Percentiles rank a stretch among this genome's conserved stretches.
Evolutionary conservation across 768 basidiomycete species (phyloP).

Genomic region (Phaeotremella fagi): DNA sequence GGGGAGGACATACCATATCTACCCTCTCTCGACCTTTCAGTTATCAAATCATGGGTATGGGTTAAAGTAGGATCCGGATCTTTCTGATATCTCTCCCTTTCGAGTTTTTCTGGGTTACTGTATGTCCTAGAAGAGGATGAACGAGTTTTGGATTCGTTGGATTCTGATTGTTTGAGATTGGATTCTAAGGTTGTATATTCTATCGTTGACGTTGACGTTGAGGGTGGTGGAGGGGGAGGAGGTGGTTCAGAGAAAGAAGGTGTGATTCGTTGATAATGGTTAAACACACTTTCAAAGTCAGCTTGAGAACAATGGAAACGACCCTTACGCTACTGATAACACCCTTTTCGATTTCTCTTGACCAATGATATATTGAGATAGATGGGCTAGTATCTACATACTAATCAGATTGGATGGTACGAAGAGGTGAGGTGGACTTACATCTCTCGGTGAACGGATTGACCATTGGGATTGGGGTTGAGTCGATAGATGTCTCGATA

Average conservation of each 20-base stretch:
- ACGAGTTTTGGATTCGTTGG: constrained; percentile 3
- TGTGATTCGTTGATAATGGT: constrained; percentile 75
- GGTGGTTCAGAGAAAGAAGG: constrained; percentile 47
- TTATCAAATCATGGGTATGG: constrained; percentile 35
- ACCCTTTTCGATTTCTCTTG: constrained; percentile 91
- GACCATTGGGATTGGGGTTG: constrained; percentile 9
- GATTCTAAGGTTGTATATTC: neutral
- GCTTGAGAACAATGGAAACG: neutral
- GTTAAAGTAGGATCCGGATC: constrained; percentile 35
- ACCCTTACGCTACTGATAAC: constrained; percentile 79
- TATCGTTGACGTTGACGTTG: neutral
- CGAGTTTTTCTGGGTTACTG: constrained; percentile 21
- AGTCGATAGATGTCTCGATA: neutral
- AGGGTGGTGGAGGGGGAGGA: constrained; percentile 1
- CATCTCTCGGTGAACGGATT: constrained; percentile 31
- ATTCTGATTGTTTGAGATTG: constrained; percentile 3
- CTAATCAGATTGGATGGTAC: neutral
- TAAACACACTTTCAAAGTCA: constrained; percentile 65
- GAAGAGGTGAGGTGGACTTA: constrained; percentile 3
- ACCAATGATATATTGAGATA: constrained; percentile 84
- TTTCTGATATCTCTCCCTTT: constrained; percentile 18
- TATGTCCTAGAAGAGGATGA: constrained; percentile 11
- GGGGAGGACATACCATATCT: constrained; percentile 31
- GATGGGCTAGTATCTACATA: constrained; percentile 57
- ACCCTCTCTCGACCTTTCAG: constrained; percentile 24